Base-by-base conservation (phyloP, 495 filamentous ascomycete species). In the Neurospora intermedia region DNA sequence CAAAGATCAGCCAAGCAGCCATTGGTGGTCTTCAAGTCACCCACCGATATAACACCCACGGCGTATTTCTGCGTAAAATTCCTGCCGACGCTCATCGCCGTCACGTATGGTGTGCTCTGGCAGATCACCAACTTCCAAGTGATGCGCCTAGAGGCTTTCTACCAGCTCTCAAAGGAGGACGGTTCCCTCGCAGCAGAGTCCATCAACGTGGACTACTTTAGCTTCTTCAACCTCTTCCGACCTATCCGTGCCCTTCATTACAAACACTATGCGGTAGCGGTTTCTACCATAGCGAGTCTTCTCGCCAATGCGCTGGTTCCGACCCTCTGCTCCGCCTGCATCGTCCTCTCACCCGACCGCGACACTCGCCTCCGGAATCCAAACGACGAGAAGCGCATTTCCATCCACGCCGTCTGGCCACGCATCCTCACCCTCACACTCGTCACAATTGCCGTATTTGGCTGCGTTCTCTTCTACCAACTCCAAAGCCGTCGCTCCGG, bases 81-180 rank as follows among this genome's bases (percentile, higher is more conserved):
- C 76, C 82, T 92, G 27, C 91, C 91, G 0, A 91, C 89, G 0
- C 76, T 93, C 6, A 80, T 92, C 31, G 87, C 89, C 69, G 91
- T 93, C 45, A 82, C 86, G 0, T 94, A 90, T 76, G 92, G 92
- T 78, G 88, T 94, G 16, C 72, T 93, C 20, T 93, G 91, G 90
- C 91, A 93, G 78, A 84, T 90, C 62, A 88, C 89, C 66, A 91
- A 93, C 81, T 91, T 91, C 70, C 91, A 93, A 73, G 88, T 93
- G 15, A 91, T 89, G 80, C 89, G 92, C 7, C 79, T 93, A 9
- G 92, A 94, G 77, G 87, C 91, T 1, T 93, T 89, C 74, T 93
- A 91, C 73, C 91, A 93, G 76, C 82, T 94, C 45, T 91, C 90
- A 9, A 89, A 88, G 73, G 83, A 85, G 48, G 84, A 82, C 0